phyloP scores from a whole-genome alignment of 2,329 filamentous ascomycete genomes.

The Colletotrichum tanaceti region DNA sequence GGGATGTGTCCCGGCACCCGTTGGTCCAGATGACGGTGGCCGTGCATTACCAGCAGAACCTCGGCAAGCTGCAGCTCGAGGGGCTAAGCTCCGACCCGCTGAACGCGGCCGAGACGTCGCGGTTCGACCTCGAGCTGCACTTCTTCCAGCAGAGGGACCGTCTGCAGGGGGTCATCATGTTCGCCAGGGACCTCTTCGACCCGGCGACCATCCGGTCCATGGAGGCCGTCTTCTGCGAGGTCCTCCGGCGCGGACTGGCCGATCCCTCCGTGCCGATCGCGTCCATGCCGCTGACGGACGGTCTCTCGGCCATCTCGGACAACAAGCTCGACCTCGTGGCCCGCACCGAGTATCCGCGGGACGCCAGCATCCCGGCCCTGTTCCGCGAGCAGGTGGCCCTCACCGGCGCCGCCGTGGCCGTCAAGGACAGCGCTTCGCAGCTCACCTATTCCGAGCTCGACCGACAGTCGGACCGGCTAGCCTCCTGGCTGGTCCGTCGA shows the following conservation, averaged over 20 bases:
- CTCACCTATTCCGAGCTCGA: slow-evolving; percentile 45
- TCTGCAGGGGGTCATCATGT: slow-evolving; percentile 38
- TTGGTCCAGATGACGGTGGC: slow-evolving; percentile 20
- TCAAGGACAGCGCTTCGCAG: slow-evolving; percentile 36
- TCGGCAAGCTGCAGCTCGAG: slow-evolving; percentile 11
- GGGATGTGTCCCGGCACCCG: slow-evolving; percentile 14
- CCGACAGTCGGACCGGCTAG: slow-evolving; percentile 40
- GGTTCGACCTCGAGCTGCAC: slow-evolving; percentile 39
- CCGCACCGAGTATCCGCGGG: slow-evolving; percentile 34
- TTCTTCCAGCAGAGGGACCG: slow-evolving; percentile 41
- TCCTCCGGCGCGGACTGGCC: neutral
- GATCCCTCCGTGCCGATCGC: neutral
- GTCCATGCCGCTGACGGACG: slow-evolving; percentile 3
- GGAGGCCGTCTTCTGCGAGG: slow-evolving; percentile 27
- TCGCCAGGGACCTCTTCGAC: slow-evolving; percentile 29
- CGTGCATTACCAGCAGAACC: slow-evolving; percentile 17
- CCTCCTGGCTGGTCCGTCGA: slow-evolving; percentile 38
- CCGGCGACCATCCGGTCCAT: slow-evolving; percentile 42
- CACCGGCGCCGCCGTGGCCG: slow-evolving; percentile 34
- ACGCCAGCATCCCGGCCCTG: slow-evolving; percentile 43
- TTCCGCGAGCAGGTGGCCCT: slow-evolving; percentile 41
- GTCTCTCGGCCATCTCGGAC: slow-evolving; percentile 18
- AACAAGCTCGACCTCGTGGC: slow-evolving; percentile 35
- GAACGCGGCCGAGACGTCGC: neutral
- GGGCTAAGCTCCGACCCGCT: slow-evolving; percentile 22